Evolutionary conservation across 2,329 filamentous ascomycete genomes (phyloP).

Genomic region (Trichoderma sp.): DNA sequence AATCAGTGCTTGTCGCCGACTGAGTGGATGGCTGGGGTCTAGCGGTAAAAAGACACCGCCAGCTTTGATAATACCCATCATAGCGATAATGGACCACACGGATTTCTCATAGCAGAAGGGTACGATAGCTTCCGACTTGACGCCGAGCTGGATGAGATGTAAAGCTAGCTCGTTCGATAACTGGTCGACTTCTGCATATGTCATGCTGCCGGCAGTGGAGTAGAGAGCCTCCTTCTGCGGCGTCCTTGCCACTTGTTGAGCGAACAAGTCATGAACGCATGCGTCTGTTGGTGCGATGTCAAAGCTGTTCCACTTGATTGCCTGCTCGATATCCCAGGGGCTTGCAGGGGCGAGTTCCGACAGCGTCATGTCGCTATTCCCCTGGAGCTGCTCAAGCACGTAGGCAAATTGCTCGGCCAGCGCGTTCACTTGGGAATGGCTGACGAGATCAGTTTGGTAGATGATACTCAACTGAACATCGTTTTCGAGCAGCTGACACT

Average conservation of each 20-base stretch:
- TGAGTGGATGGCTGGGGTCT: constrained; percentile 31
- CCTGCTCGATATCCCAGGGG: constrained; percentile 14
- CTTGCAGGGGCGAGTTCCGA: not conserved
- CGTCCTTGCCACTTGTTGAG: not conserved
- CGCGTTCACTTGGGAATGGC: not conserved
- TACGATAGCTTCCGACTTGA: constrained; percentile 33
- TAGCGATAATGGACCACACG: constrained; percentile 31
- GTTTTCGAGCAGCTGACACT: constrained; percentile 1
- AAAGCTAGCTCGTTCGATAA: constrained; percentile 2
- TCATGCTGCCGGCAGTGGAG: constrained; percentile 15
- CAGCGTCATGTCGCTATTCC: not conserved
- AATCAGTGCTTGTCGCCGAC: constrained; percentile 16
- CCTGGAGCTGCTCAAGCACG: constrained; percentile 12
- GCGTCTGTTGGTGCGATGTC: not conserved
- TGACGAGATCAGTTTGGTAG: not conserved
- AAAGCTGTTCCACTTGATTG: not conserved
- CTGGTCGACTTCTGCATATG: constrained; percentile 6
- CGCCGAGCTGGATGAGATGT: constrained; percentile 30
- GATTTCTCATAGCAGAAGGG: constrained; percentile 31
- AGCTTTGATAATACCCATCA: constrained; percentile 36
- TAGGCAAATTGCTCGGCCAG: constrained; percentile 18
- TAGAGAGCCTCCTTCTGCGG: constrained; percentile 24
- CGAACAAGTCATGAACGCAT: constrained; percentile 6
- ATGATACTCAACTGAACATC: constrained; percentile 1
- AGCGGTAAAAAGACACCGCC: constrained; percentile 37